phyloP scores from a whole-genome alignment of 768 basidiomycete genomes.

The Stropharia rugosoannulata region DNA sequence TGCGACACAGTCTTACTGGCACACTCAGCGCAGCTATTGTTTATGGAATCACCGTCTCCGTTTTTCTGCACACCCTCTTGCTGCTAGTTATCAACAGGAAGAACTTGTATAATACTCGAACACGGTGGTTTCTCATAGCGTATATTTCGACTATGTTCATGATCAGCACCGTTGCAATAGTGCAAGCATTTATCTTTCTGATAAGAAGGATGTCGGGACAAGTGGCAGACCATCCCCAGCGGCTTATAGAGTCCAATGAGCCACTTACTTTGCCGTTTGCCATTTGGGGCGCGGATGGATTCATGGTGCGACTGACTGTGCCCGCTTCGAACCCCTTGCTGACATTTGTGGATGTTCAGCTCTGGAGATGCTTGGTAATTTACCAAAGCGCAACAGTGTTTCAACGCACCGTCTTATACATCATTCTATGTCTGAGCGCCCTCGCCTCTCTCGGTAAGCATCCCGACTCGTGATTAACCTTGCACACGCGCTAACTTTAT shows the following conservation, averaged over 20 bases:
- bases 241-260: neutral
- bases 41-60: neutral
- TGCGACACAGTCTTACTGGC: neutral
- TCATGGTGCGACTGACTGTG: neutral
- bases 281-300: constrained; percentile 1
- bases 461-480: neutral
- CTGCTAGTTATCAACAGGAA: neutral
- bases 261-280: neutral
- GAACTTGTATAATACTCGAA: neutral
- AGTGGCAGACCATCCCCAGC: too few relatives aligned
- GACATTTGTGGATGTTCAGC: neutral
- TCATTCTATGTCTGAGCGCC: neutral
- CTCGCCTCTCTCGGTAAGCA: neutral
- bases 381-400: neutral
- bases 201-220: neutral
- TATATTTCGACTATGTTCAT: neutral
- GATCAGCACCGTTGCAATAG: neutral
- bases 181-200: neutral
- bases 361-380: neutral
- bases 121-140: neutral
- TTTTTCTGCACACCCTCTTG: neutral
- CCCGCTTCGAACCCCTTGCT: neutral
- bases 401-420: neutral
- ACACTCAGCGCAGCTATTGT: neutral
- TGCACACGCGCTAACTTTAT: too few relatives aligned